Percentiles rank a stretch among this genome's conserved stretches.
Evolutionary conservation across 192 early-diverging fungal genomes (phyloP).

Genomic region (Coemansia sp.): DNA sequence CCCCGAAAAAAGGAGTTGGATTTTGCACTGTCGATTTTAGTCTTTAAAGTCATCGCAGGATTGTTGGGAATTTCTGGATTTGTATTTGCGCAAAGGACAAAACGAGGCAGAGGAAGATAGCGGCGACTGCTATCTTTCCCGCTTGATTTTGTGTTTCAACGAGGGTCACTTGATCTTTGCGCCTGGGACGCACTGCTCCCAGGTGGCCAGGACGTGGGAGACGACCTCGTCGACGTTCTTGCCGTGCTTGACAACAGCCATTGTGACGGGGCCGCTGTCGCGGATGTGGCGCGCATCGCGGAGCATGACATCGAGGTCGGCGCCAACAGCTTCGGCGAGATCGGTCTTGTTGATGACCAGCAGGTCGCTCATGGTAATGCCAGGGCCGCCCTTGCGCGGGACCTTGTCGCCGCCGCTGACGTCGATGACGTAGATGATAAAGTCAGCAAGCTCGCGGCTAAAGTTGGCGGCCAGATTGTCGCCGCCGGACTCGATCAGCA

Average conservation of each 20-base stretch:
- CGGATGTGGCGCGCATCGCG: slow-evolving; percentile 87
- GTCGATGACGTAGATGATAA: slow-evolving; percentile 97
- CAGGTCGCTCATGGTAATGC: slow-evolving; percentile 94
- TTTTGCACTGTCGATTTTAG: too few relatives aligned
- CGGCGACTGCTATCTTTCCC: neutral
- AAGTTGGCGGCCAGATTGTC: slow-evolving; percentile 92
- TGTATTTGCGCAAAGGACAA: neutral
- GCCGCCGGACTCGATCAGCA: slow-evolving; percentile 92
- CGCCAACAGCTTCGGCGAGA: slow-evolving; percentile 84
- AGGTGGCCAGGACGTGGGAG: slow-evolving; percentile 65
- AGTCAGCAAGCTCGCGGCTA: slow-evolving; percentile 79
- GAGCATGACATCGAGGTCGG: slow-evolving; percentile 90
- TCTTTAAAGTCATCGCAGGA: neutral
- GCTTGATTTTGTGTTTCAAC: neutral
- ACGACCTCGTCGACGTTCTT: slow-evolving; percentile 83
- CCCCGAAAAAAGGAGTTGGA: too few relatives aligned
- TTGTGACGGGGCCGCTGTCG: slow-evolving; percentile 83
- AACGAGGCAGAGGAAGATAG: neutral
- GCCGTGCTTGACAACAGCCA: slow-evolving; percentile 91
- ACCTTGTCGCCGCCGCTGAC: slow-evolving; percentile 97
- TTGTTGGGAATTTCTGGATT: neutral
- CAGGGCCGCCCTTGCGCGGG: slow-evolving; percentile 97
- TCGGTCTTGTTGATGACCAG: slow-evolving; percentile 98
- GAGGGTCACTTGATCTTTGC: slow-evolving; percentile 38
- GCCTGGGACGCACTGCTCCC: slow-evolving; percentile 51